Evolutionary conservation across 345 rosid genomes (phyloP).

Genomic region (Salix exigua): DNA sequence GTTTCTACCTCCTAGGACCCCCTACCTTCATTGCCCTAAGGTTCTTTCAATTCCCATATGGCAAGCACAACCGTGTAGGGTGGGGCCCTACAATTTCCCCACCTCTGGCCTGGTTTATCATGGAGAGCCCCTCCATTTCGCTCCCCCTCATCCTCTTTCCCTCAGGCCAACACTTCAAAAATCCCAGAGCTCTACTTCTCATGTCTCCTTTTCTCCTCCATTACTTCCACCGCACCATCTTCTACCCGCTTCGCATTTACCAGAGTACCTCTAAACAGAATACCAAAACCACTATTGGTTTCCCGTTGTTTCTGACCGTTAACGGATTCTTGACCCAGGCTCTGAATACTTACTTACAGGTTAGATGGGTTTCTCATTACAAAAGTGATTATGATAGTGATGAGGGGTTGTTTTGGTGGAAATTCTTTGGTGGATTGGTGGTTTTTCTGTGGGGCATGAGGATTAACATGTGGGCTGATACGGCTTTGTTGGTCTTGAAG

Average conservation of each 20-base stretch:
- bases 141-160: slow-evolving; percentile 70
- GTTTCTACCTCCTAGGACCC: slow-evolving; percentile 54
- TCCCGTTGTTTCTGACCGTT: slow-evolving; percentile 53
- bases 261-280: slow-evolving; percentile 7
- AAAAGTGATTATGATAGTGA: slow-evolving; percentile 32
- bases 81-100: slow-evolving; percentile 85
- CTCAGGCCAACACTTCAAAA: slow-evolving; percentile 48
- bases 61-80: slow-evolving; percentile 83
- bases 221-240: slow-evolving; percentile 68
- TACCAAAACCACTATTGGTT: slow-evolving; percentile 16
- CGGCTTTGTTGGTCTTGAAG: slow-evolving; percentile 60
- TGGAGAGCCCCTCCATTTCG: slow-evolving; percentile 89
- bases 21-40: slow-evolving; percentile 61
- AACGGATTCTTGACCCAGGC: slow-evolving; percentile 67
- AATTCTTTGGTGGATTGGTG: slow-evolving; percentile 42
- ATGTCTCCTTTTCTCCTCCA: slow-evolving; percentile 67
- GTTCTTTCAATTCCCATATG: slow-evolving; percentile 86
- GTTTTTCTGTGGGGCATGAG: slow-evolving; percentile 61
- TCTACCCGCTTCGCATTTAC: slow-evolving; percentile 73
- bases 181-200: slow-evolving; percentile 57
- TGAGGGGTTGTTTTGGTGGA: slow-evolving; percentile 28
- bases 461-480: slow-evolving; percentile 66
- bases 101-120: slow-evolving; percentile 82
- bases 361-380: slow-evolving; percentile 81
- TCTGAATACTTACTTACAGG: slow-evolving; percentile 67